Evolutionary conservation across 148 eudicot genomes (phyloP).

Genomic region (Rhododendron henanense): DNA sequence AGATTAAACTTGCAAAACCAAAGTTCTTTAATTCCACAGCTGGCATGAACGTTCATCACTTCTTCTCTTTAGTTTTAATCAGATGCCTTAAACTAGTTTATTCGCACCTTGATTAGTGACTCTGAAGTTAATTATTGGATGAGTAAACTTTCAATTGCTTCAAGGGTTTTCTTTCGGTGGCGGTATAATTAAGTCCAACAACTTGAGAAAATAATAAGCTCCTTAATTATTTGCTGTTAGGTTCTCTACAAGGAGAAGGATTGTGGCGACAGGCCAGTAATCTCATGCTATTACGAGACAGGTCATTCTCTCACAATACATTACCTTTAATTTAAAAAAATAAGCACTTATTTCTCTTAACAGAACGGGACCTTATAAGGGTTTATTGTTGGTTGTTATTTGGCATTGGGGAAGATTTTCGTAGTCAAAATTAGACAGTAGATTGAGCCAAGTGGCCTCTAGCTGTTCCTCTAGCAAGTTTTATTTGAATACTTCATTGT

Average conservation of each 20-base stretch:
- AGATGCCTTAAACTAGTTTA: background rate
- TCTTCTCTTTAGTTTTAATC: background rate
- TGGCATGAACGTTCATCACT: background rate
- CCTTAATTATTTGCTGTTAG: no score
- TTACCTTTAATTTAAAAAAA: no score
- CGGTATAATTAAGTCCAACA: no score
- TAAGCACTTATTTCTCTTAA: no score
- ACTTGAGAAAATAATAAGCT: no score
- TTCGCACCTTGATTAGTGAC: background rate
- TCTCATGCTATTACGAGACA: background rate
- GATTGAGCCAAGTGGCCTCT: background rate
- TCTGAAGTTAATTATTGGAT: background rate
- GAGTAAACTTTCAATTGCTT: background rate
- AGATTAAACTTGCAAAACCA: background rate
- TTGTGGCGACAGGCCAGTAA: background rate
- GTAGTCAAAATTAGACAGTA: background rate
- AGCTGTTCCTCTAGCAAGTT: background rate
- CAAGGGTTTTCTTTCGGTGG: background rate
- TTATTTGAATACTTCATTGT: background rate
- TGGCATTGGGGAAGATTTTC: background rate
- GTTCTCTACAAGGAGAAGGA: background rate
- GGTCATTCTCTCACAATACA: no score
- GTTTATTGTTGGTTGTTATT: background rate
- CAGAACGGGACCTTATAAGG: no score
- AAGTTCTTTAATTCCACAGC: background rate